A percentile compares a stretch with the other conserved stretches of the same genome.
Evolutionary conservation across 2,329 filamentous ascomycete species (phyloP).

Genomic region (Raffaelea arxii): DNA sequence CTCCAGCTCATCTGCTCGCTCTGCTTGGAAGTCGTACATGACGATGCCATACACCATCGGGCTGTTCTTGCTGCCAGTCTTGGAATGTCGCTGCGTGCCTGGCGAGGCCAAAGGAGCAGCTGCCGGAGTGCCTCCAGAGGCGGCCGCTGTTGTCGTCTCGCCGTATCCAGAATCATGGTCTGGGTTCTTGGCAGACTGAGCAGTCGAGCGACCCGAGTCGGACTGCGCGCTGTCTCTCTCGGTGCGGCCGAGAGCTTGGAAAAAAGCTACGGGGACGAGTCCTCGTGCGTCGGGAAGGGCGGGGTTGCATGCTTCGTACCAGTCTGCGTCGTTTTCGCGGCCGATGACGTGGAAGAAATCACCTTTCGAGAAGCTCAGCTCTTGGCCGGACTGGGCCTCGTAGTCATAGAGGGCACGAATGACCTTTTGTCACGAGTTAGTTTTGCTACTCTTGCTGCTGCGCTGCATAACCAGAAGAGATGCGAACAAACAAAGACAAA

Average conservation of each 20-base stretch:
- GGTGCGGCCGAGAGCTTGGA: constrained; percentile 84
- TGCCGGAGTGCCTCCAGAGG: constrained; percentile 8
- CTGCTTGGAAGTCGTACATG: constrained; percentile 92
- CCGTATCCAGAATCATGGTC: constrained; percentile 91
- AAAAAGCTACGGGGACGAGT: constrained; percentile 87
- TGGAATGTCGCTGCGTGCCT: constrained; percentile 37
- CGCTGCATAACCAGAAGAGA: neutral
- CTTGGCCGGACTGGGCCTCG: constrained; percentile 62
- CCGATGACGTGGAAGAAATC: constrained; percentile 98
- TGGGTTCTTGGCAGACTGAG: constrained; percentile 44
- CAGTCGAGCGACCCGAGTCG: constrained; percentile 38
- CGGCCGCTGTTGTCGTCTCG: constrained; percentile 32
- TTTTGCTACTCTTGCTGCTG: neutral
- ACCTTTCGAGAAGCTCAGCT: constrained; percentile 85
- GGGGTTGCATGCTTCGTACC: constrained; percentile 98
- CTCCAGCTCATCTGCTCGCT: constrained; percentile 90
- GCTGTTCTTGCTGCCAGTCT: constrained; percentile 45
- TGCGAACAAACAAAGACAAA: constrained; percentile 22
- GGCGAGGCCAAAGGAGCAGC: constrained; percentile 18
- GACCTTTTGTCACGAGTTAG: constrained; percentile 47
- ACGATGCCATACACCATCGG: constrained; percentile 96
- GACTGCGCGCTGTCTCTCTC: constrained; percentile 79
- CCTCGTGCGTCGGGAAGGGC: constrained; percentile 77
- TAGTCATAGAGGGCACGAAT: constrained; percentile 97
- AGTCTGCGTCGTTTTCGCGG: constrained; percentile 86